Conservation (phyloP, 2,329 filamentous ascomycete species). For the Onygena corvina region DNA sequence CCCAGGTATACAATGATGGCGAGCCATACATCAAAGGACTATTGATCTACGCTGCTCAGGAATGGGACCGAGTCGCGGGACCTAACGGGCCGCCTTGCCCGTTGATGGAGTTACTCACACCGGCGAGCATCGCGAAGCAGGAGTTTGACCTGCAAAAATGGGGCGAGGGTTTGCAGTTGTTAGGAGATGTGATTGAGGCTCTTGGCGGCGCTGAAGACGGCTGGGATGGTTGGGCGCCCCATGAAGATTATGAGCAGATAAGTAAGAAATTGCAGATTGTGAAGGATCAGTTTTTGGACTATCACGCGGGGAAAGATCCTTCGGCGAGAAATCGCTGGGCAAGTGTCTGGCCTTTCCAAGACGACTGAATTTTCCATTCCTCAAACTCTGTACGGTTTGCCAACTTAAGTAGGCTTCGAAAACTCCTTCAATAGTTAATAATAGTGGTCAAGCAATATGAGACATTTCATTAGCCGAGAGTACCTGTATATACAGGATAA, state of each 20-base stretch:
- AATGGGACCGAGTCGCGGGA: conserved; percentile 8
- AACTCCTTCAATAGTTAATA: too few relatives aligned
- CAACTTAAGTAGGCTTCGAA: too few relatives aligned
- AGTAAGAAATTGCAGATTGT: not conserved
- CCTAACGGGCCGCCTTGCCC: conserved; percentile 1
- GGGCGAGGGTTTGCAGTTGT: conserved; percentile 9
- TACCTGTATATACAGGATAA: too few relatives aligned
- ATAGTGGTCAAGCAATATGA: too few relatives aligned
- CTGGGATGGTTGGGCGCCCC: conserved; percentile 9
- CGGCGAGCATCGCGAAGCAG: conserved; percentile 8
- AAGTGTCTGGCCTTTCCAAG: too few relatives aligned
- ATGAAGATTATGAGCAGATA: conserved; percentile 9
- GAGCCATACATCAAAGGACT: conserved; percentile 9
- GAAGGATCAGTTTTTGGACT: too few relatives aligned
- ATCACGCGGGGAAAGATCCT: too few relatives aligned
- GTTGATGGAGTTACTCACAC: not conserved
- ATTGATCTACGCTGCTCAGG: conserved; percentile 1
- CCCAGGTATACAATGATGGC: conserved; percentile 8
- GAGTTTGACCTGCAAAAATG: conserved; percentile 7
- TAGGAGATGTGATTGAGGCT: conserved; percentile 7
- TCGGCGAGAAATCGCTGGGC: too few relatives aligned
- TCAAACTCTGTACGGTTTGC: too few relatives aligned
- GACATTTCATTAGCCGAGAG: too few relatives aligned
- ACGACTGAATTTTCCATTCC: too few relatives aligned
- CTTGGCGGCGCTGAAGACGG: conserved; percentile 9